phyloP scores from a whole-genome alignment of 805 yeast species.

The Candida hispaniensis region DNA sequence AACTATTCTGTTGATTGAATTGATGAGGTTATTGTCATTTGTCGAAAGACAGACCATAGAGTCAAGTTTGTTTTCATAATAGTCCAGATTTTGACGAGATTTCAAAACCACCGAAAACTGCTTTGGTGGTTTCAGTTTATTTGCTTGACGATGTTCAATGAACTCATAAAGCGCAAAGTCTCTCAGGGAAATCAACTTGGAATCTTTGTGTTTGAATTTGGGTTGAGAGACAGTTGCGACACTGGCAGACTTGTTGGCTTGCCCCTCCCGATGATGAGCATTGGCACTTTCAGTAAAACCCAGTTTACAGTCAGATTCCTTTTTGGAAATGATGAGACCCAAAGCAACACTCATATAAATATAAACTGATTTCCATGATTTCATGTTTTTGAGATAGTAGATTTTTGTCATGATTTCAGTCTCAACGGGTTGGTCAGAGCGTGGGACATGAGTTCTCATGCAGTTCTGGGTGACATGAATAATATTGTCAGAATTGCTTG shows the following conservation, averaged over 20 bases:
- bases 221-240: slow-evolving; percentile 2
- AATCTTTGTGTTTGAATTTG: slow-evolving; percentile 13
- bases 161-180: slow-evolving; percentile 5
- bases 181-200: slow-evolving; percentile 1
- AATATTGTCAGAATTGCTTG: slow-evolving; percentile 4
- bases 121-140: slow-evolving; percentile 9
- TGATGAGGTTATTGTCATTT: slow-evolving; percentile 4
- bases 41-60: slow-evolving; percentile 10
- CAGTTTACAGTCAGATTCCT: slow-evolving; percentile 10
- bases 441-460: slow-evolving; percentile 5
- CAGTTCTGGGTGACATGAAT: slow-evolving; percentile 6
- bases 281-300: slow-evolving; percentile 9
- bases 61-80: slow-evolving; percentile 4
- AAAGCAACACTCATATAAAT: slow-evolving; percentile 3
- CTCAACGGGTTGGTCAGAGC: slow-evolving; percentile 1
- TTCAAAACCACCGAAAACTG: slow-evolving; percentile 14
- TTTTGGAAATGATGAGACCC: slow-evolving; percentile 14
- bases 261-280: slow-evolving; percentile 5
- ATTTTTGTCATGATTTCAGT: slow-evolving; percentile 9
- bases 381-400: slow-evolving; percentile 4
- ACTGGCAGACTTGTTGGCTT: no score
- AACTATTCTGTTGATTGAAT: slow-evolving; percentile 12
- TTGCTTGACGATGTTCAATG: slow-evolving; percentile 1
- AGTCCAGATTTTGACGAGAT: slow-evolving; percentile 7
- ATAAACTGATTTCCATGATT: slow-evolving; percentile 7